A percentile compares a stretch with the other conserved stretches of the same genome.
Evolutionary conservation across 129 eudicot genomes (phyloP).

Genomic region (Saposhnikovia divaricata): DNA sequence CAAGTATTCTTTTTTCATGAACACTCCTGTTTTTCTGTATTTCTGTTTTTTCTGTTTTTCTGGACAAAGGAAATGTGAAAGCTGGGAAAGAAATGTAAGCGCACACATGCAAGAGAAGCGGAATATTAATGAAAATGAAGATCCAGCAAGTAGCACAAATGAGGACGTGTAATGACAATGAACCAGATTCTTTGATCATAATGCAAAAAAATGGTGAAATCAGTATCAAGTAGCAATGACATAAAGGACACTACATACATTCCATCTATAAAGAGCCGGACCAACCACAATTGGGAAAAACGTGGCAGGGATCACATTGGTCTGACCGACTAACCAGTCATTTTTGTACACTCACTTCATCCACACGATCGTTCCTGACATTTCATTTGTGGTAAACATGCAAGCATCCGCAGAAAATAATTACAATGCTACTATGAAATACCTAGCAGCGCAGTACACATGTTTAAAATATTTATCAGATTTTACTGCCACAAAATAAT

Average conservation of each 20-base stretch:
- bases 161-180: neutral
- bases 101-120: too few relatives aligned
- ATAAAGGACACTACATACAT: neutral
- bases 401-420: neutral
- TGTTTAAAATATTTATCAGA: neutral
- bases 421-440: neutral
- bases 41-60: too few relatives aligned
- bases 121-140: too few relatives aligned
- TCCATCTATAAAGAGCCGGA: neutral
- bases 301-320: neutral
- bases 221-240: neutral
- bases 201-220: neutral
- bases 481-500: neutral
- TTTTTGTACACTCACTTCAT: neutral
- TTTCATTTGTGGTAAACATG: neutral
- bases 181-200: neutral
- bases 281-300: neutral
- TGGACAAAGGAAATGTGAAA: too few relatives aligned
- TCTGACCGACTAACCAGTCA: neutral
- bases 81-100: too few relatives aligned
- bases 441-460: neutral
- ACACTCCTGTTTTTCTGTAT: too few relatives aligned
- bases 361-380: too few relatives aligned
- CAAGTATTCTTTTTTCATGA: too few relatives aligned
- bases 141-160: neutral